Conservation (phyloP, 306 rosid genomes). For the Quercus glauca region DNA sequence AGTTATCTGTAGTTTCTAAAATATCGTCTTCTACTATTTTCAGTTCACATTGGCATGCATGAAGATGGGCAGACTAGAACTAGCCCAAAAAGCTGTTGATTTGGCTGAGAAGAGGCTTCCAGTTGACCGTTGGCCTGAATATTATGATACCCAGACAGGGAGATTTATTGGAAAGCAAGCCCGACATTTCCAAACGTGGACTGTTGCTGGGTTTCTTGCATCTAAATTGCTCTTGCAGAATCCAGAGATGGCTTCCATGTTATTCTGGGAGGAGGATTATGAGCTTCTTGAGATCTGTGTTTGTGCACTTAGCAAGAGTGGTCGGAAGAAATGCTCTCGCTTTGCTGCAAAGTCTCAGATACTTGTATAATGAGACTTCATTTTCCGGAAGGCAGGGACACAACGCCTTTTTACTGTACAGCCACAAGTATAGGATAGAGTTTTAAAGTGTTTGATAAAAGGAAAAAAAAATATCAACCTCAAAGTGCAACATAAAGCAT, state of each 20-base stretch:
- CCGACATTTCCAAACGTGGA: conserved; percentile 84
- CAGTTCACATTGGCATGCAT: conserved; percentile 97
- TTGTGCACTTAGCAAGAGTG: conserved; percentile 79
- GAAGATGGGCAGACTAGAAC: conserved; percentile 75
- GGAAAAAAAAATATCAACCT: neutral
- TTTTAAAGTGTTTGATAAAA: neutral
- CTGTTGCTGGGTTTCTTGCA: conserved; percentile 83
- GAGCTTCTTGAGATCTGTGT: conserved; percentile 86
- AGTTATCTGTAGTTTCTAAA: neutral
- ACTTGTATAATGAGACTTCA: conserved; percentile 43
- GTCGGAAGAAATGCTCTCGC: conserved; percentile 79
- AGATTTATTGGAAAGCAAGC: conserved; percentile 90
- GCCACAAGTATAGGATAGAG: conserved; percentile 25
- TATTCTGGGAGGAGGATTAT: conserved; percentile 88
- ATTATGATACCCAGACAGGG: conserved; percentile 83
- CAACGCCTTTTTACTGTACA: conserved; percentile 13
- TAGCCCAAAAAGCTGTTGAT: conserved; percentile 71
- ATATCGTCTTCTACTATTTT: conserved; percentile 4
- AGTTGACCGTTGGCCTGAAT: conserved; percentile 85
- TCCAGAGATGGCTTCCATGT: conserved; percentile 66
- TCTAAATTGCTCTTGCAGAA: conserved; percentile 90
- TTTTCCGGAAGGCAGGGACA: neutral
- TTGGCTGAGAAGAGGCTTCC: conserved; percentile 79
- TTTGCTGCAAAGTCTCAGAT: conserved; percentile 81
- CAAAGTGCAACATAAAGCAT: neutral